Base-by-base conservation (phyloP, 106 monocot genomes). In the Iris macrosiphon region DNA sequence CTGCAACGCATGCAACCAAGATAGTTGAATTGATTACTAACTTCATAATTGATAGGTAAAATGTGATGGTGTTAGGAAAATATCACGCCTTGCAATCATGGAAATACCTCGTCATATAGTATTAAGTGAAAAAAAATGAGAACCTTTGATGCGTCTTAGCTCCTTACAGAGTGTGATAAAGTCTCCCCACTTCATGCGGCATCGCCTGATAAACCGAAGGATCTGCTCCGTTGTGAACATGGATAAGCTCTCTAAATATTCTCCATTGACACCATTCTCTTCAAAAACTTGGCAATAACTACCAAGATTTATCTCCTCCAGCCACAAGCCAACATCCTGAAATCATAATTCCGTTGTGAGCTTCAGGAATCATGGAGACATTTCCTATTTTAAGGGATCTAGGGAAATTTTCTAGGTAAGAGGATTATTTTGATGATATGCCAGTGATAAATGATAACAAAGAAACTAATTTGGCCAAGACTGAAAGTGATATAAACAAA, bases 131-230 rank as follows among this genome's bases (percentile, higher is more conserved):
- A 34, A 39, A 49, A 57, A 27, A 26, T 32, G n/a, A 21, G 19
- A 50, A 95, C 95, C 89, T 85, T 95, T 95, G 32, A 95, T 95
- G 52, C 95, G 89, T 58, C 95, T 72, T 40, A 95, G 73, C 60
- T 95, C 95, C 57, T 89, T 95, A 82, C 95, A 95, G 12, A 95
- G 70, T 38, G 95, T 89, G 40, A 95, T 95, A 59, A 95, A 95
- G 31, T 95, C 95, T 53, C 95, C 95, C 95, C 95, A 95, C 59
- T 89, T 95, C 95, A 95, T 95, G 62, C 89, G 95, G 59, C 95
- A 89, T 21, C 89, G 72, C 57, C 89, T 70, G 54, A 95, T 95
- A 68, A 95, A 95, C 41, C 89, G 75, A 45, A 95, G 85, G 63
- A 95, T 95, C 52, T 95, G 89, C 40, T 95, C 95, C 3, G 95